A percentile compares a stretch with the other conserved stretches of the same genome.
Conservation (phyloP, 768 basidiomycete genomes). For the Amanita inopinata region DNA sequence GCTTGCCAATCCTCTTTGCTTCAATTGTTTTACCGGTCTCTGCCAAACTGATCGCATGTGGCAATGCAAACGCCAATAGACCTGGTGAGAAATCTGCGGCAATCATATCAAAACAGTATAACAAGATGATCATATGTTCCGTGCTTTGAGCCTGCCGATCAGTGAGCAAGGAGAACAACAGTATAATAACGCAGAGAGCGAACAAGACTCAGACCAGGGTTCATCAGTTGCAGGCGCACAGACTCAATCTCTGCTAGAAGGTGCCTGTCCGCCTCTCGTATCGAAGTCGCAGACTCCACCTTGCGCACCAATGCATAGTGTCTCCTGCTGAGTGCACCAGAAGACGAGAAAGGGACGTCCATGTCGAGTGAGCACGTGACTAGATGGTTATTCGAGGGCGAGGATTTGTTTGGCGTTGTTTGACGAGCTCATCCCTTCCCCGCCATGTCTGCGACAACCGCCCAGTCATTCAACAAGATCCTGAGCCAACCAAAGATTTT, state of each 20-base stretch:
- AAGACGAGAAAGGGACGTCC: slow-evolving; percentile 71
- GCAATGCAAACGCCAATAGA: slow-evolving; percentile 44
- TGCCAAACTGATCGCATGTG: slow-evolving; percentile 68
- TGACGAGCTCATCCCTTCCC: slow-evolving; percentile 10
- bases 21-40: slow-evolving; percentile 52
- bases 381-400: neutral
- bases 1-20: slow-evolving; percentile 59
- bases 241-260: slow-evolving; percentile 49
- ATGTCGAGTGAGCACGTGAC: slow-evolving; percentile 24
- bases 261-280: slow-evolving; percentile 50
- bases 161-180: slow-evolving; percentile 10
- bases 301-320: slow-evolving; percentile 72
- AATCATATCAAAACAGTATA: slow-evolving; percentile 56
- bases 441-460: slow-evolving; percentile 28
- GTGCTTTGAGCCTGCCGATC: slow-evolving; percentile 46
- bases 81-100: slow-evolving; percentile 23
- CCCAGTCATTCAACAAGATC: slow-evolving; percentile 76
- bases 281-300: slow-evolving; percentile 51
- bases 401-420: neutral
- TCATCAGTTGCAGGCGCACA: slow-evolving; percentile 42
- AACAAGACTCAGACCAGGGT: slow-evolving; percentile 44
- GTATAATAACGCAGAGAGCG: slow-evolving; percentile 19
- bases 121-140: slow-evolving; percentile 56
- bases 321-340: slow-evolving; percentile 65
- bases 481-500: slow-evolving; percentile 63